These are phyloP conservation scores for Pneumocystis murina DNA, from an alignment of 1,139 yeast species.

Conservation along the genomic window DNA sequence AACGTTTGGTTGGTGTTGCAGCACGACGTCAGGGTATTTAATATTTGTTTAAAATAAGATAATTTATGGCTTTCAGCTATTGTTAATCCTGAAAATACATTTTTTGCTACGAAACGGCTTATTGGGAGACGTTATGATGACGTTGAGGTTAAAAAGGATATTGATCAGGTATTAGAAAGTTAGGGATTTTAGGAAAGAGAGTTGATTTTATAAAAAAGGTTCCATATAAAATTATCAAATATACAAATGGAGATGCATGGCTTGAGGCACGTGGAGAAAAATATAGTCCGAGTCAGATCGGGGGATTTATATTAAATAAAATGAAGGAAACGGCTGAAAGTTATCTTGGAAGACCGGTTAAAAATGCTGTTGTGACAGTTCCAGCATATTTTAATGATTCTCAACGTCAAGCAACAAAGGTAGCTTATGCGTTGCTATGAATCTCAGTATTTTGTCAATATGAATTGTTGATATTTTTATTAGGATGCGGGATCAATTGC, in stretches of 20 bases:
- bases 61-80: constrained; percentile 82
- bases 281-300: constrained; percentile 93
- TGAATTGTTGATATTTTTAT: neutral
- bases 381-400: constrained; percentile 98
- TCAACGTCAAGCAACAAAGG: constrained; percentile 92
- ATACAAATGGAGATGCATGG: constrained; percentile 97
- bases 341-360: constrained; percentile 67
- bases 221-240: constrained; percentile 94
- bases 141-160: constrained; percentile 88
- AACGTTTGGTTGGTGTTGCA: constrained; percentile 92
- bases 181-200: neutral
- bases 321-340: constrained; percentile 94
- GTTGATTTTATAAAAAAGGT: constrained; percentile 43
- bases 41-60: neutral
- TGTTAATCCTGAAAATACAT: constrained; percentile 93
- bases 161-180: constrained; percentile 22
- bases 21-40: constrained; percentile 29
- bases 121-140: constrained; percentile 98
- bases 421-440: neutral
- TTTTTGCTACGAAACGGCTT: constrained; percentile 95
- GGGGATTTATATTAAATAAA: constrained; percentile 91
- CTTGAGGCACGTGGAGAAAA: constrained; percentile 88
- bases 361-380: constrained; percentile 90
- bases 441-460: neutral
- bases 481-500: constrained; percentile 92